These are phyloP conservation scores for Pseudocercospora fuligena DNA, from an alignment of 2,329 filamentous ascomycete genomes.

Conservation along the genomic window DNA sequence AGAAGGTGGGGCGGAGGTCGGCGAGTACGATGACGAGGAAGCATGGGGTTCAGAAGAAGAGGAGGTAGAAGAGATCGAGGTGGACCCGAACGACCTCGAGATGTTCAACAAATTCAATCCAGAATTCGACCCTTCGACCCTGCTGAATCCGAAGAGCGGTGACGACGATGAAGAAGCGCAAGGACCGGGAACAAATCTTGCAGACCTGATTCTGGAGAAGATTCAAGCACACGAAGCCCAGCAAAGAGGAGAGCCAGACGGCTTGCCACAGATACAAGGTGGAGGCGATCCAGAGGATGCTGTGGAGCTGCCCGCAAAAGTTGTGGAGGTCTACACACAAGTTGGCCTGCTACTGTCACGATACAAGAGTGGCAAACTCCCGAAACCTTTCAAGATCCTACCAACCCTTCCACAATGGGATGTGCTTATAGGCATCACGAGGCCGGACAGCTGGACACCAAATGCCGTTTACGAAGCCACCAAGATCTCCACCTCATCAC, in stretches of 20 bases:
- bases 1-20: constrained; percentile 59
- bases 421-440: constrained; percentile 81
- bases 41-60: constrained; percentile 78
- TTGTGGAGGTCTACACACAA: constrained; percentile 93
- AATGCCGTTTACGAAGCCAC: constrained; percentile 89
- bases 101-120: constrained; percentile 91
- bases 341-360: constrained; percentile 86
- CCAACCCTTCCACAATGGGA: constrained; percentile 93
- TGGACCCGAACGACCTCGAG: constrained; percentile 86
- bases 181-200: constrained; percentile 71
- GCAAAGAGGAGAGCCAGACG: constrained; percentile 57
- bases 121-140: constrained; percentile 69
- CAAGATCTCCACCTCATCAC: constrained; percentile 86
- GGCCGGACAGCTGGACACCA: constrained; percentile 76
- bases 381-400: constrained; percentile 96
- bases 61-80: constrained; percentile 68
- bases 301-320: constrained; percentile 85
- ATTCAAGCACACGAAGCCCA: constrained; percentile 88
- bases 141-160: constrained; percentile 70
- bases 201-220: constrained; percentile 90
- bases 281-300: constrained; percentile 74
- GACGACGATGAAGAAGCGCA: constrained; percentile 43
- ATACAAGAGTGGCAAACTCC: constrained; percentile 94
- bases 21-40: constrained; percentile 57
- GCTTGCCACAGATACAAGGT: constrained; percentile 55